Conservation (phyloP, 1,139 yeast genomes). For the Geotrichum armillariae region DNA sequence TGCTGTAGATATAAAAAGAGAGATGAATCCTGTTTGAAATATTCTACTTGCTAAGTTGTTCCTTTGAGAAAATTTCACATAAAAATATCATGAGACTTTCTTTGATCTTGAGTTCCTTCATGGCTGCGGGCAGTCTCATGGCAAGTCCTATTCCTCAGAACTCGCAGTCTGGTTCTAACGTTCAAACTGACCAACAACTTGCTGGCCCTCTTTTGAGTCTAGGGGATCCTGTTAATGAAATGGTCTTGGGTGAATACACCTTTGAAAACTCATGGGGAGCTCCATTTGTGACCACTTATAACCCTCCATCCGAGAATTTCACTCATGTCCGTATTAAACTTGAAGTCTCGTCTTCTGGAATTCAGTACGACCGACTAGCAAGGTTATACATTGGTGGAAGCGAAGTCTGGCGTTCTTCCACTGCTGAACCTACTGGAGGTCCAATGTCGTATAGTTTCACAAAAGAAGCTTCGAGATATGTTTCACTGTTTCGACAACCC, state of each 20-base stretch:
- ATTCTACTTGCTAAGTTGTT: no score
- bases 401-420: constrained; percentile 82
- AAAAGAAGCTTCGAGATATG: constrained; percentile 67
- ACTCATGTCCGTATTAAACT: constrained; percentile 62
- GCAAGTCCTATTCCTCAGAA: background rate
- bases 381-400: constrained; percentile 65
- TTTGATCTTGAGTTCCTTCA: background rate
- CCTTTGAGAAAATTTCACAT: no score
- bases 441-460: constrained; percentile 45
- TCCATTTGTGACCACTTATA: constrained; percentile 47
- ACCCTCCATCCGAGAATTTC: constrained; percentile 47
- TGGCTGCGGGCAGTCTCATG: constrained; percentile 14
- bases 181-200: constrained; percentile 12
- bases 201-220: constrained; percentile 19
- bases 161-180: background rate
- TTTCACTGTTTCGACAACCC: constrained; percentile 48
- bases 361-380: constrained; percentile 76
- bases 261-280: constrained; percentile 63
- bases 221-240: constrained; percentile 17
- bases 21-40: no score
- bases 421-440: constrained; percentile 71
- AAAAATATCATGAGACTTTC: no score
- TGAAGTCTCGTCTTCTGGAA: constrained; percentile 59
- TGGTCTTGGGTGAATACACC: constrained; percentile 19
- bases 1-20: no score